Base-by-base conservation (phyloP, 192 early-diverging fungal species). In the Phlyctochytrium arcticum region DNA sequence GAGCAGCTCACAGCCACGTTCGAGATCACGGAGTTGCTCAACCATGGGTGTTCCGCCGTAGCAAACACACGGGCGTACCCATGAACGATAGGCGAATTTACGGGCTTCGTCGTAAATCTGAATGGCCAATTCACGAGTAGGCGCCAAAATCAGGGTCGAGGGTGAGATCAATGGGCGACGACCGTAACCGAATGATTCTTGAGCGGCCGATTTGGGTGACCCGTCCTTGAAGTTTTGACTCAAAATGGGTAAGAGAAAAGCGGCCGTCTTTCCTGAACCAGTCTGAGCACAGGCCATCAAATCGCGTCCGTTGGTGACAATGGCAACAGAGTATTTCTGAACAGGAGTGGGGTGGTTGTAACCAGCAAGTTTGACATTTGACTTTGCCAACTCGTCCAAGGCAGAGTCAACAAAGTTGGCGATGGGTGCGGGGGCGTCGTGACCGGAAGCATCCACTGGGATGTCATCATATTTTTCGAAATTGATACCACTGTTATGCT, bases 261-360 rank as follows among this genome's bases (percentile, higher is more conserved):
- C 90, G 37, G 96, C 82, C 2, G 97, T 99, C 76, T 74, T 96
- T 57, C 95, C 95, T 9, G 91, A 93, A 17, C 97, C 95, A 2
- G 97, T 99, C 75, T 98, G 98, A 19, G 97, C 97, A 57, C 95
- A 94, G 48, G 95, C 97, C 33, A 99, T 79, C 23, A 99, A 90
- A 78, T 99, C 97, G 35, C 92, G 85, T 39, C 95, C 94, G 26
- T 74, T 68, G 33, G 81, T 77, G 39, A 94, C 89, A 26, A 47
- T 29, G 1, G 67, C 48, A 10, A 69, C n/a, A 3, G 67, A 57
- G 32, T 54, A 66, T 51, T 59, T 60, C 65, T 98, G 96, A 33
- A 98, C 92, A 5, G 96, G 96, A 30, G 96, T 98, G 9, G 96
- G 94, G 49, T 84, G 87, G 21, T 77, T 81, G 80, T 95, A 98